Base-by-base conservation (phyloP, 495 filamentous ascomycete species). In the Penicillium samsonianum region DNA sequence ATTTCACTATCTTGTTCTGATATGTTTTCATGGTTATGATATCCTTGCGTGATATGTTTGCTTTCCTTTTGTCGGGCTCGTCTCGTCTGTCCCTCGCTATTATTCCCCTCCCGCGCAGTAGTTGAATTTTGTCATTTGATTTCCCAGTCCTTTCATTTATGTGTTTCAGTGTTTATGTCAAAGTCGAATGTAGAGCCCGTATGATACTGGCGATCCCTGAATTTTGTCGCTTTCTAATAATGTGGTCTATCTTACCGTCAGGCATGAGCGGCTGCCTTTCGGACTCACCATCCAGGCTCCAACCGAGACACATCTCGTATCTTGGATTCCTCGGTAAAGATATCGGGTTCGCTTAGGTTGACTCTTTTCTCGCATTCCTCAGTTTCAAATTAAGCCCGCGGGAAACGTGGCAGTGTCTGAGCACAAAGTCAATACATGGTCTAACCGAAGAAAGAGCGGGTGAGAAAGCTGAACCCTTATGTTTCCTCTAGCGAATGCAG, bases 371-470 rank as follows among this genome's bases (percentile, higher is more conserved):
- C 55, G 37, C 59, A 62, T 62, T 62, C 59, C 49, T 49, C 49
- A 11, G 19, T 41, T 38, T 28, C 44, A 22, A 50, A 26, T 31
- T 50, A 50, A 43, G 19, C 26, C 40, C 50, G 23, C 33, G 54
- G 43, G 35, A 43, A 61, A 61, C 59, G 59, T 62, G 59, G 59
- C 52, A 55, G 45, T 44, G 59, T 55, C 51, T 19, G 57, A 44
- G 56, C 48, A 17, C 42, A n/a, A 25, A 25, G 41, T 35, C 20
- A 45, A 38, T 25, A n/a, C 37, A 41, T 11, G 28, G 17, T 46
- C 42, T 45, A 22, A 16, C 17, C 40, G n/a, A 33, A 30, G 23
- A 5, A 40, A n/a, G 7, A 51, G 33, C 20, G 12, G 47, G 3
- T 30, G 16, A 40, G 20, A 41, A 16, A 23, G 19, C 14, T 11